These are phyloP conservation scores for Penicillium pulvis DNA, from an alignment of 495 filamentous ascomycete genomes.

Conservation along the genomic window DNA sequence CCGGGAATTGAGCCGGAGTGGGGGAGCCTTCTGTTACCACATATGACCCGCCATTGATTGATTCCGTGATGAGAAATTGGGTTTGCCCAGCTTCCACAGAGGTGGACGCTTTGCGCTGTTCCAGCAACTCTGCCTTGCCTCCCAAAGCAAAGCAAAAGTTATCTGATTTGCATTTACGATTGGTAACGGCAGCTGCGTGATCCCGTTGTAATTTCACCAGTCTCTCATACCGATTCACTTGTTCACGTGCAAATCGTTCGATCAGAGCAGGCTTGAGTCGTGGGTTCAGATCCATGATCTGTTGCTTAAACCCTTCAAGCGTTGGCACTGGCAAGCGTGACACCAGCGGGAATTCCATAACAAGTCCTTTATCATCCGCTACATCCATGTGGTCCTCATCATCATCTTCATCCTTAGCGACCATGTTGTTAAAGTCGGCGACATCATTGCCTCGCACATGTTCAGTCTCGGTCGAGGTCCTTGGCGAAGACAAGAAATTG, in stretches of 20 bases:
- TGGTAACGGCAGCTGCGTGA: constrained; percentile 60
- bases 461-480: constrained; percentile 13
- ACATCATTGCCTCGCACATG: constrained; percentile 6
- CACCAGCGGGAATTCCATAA: constrained; percentile 50
- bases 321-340: constrained; percentile 66
- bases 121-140: constrained; percentile 55
- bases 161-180: constrained; percentile 58
- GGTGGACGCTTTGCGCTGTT: constrained; percentile 48
- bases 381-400: constrained; percentile 41
- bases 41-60: constrained; percentile 60
- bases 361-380: constrained; percentile 44
- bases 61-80: constrained; percentile 51
- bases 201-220: constrained; percentile 72
- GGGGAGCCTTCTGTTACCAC: constrained; percentile 66
- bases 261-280: constrained; percentile 67
- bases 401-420: constrained; percentile 51
- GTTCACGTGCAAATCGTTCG: constrained; percentile 81
- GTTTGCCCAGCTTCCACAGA: constrained; percentile 46
- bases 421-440: not conserved
- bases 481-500: constrained; percentile 40
- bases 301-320: constrained; percentile 72
- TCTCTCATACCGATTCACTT: constrained; percentile 76
- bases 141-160: constrained; percentile 65
- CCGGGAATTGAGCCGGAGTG: constrained; percentile 69
- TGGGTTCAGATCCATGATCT: constrained; percentile 74